These are phyloP conservation scores for Elongisporangium undulatum DNA, from an alignment of 352 stramenopile genomes.

Conservation along the genomic window DNA sequence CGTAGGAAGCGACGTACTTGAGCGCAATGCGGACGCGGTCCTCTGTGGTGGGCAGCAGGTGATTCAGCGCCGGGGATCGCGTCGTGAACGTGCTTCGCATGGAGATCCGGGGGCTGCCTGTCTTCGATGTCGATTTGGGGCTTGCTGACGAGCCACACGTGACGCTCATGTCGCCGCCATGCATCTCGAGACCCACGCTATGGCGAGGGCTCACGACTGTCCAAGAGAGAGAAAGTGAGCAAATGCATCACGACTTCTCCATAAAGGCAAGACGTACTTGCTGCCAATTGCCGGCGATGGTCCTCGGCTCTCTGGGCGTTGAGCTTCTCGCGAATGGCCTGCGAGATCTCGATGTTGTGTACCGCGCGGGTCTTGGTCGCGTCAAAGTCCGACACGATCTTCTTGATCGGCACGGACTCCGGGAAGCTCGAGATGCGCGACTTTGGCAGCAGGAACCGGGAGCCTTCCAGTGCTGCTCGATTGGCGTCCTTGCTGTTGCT, in stretches of 20 bases:
- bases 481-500: slow-evolving; percentile 2
- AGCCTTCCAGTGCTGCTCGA: slow-evolving; percentile 1
- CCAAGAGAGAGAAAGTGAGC: not conserved
- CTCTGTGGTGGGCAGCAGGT: slow-evolving; percentile 52
- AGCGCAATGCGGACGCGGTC: slow-evolving; percentile 53
- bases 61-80: slow-evolving; percentile 59
- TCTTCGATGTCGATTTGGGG: not conserved
- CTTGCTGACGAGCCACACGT: not conserved
- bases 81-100: slow-evolving; percentile 60
- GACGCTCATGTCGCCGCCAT: slow-evolving; percentile 1
- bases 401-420: slow-evolving; percentile 50
- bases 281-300: slow-evolving; percentile 33
- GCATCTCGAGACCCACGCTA: slow-evolving; percentile 14
- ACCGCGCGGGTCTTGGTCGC: slow-evolving; percentile 49
- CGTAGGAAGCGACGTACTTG: slow-evolving; percentile 39
- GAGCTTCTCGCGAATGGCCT: slow-evolving; percentile 61
- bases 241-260: no score
- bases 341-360: slow-evolving; percentile 62
- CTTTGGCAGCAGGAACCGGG: slow-evolving; percentile 41
- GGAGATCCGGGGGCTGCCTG: slow-evolving; percentile 37
- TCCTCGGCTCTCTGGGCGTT: slow-evolving; percentile 30
- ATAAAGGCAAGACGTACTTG: slow-evolving; percentile 10
- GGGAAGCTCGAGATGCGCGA: slow-evolving; percentile 55
- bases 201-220: slow-evolving; percentile 28
- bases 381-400: slow-evolving; percentile 66